Evolutionary conservation across 2,329 filamentous ascomycete species (phyloP).

Genomic region (Colletotrichum endophyticum): DNA sequence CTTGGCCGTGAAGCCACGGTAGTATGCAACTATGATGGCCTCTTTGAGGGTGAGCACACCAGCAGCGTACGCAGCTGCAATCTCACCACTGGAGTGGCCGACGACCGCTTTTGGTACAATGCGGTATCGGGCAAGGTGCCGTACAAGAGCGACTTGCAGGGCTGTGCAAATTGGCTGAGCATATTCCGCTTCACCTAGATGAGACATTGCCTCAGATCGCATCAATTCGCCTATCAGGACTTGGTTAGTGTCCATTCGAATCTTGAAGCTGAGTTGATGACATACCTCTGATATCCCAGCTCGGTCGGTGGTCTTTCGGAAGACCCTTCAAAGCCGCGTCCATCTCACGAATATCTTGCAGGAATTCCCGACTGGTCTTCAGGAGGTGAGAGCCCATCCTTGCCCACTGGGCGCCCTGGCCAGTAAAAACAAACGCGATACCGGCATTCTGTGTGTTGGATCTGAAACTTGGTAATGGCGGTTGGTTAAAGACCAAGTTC

Average conservation of each 20-base stretch:
- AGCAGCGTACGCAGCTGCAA: slow-evolving; percentile 42
- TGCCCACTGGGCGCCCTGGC: slow-evolving; percentile 51
- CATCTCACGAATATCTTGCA: slow-evolving; percentile 14
- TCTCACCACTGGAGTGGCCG: slow-evolving; percentile 45
- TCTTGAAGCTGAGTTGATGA: too few relatives aligned
- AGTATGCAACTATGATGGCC: slow-evolving; percentile 38
- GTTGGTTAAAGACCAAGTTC: slow-evolving; percentile 26
- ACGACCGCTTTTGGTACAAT: slow-evolving; percentile 35
- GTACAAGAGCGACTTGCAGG: slow-evolving; percentile 52
- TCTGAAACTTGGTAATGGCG: slow-evolving; percentile 1
- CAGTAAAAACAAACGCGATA: slow-evolving; percentile 41
- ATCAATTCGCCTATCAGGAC: not conserved
- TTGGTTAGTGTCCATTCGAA: not conserved
- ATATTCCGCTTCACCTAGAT: slow-evolving; percentile 24
- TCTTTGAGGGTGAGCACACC: slow-evolving; percentile 29
- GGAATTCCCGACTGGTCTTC: slow-evolving; percentile 1
- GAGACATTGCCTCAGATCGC: not conserved
- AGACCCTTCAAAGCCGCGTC: slow-evolving; percentile 22
- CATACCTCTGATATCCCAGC: slow-evolving; percentile 24
- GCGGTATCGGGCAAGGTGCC: slow-evolving; percentile 33
- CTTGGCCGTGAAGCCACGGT: slow-evolving; percentile 32
- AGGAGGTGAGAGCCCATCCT: slow-evolving; percentile 40
- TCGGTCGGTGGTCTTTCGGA: slow-evolving; percentile 25
- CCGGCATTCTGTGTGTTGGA: not conserved
- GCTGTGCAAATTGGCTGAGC: slow-evolving; percentile 59